Evolutionary conservation across 805 yeast species (phyloP).

Genomic region (Limtongia smithiae): DNA sequence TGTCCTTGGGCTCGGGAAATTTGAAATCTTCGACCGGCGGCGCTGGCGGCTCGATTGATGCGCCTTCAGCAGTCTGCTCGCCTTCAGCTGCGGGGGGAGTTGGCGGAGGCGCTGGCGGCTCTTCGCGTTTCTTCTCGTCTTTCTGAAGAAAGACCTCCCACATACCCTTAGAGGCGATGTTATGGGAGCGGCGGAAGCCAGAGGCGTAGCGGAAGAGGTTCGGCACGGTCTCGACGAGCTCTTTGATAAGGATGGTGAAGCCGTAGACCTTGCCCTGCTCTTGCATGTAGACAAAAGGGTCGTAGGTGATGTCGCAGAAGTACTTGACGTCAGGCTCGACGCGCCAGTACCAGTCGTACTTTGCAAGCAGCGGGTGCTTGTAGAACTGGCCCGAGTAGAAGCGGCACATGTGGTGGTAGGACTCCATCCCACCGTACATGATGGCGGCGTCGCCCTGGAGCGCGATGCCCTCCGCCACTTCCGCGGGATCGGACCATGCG

Average conservation of each 20-base stretch:
- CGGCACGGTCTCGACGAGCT: conserved; percentile 77
- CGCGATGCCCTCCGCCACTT: conserved; percentile 55
- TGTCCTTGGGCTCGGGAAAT: conserved; percentile 18
- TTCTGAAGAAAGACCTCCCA: conserved; percentile 63
- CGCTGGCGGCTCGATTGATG: too few species aligned
- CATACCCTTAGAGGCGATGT: conserved; percentile 53
- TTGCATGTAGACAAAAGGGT: conserved; percentile 82
- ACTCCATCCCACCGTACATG: conserved; percentile 74
- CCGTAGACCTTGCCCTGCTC: conserved; percentile 70
- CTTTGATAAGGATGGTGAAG: conserved; percentile 74
- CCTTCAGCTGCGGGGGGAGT: conserved; percentile 18
- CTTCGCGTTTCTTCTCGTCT: conserved; percentile 6
- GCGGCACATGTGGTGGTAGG: conserved; percentile 95
- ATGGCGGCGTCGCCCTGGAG: conserved; percentile 79
- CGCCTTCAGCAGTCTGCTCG: too few species aligned
- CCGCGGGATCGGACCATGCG: conserved; percentile 42
- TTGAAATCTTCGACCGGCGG: conserved; percentile 14
- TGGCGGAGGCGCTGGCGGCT: conserved; percentile 11
- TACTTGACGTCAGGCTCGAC: conserved; percentile 91
- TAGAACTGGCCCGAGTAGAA: conserved; percentile 81
- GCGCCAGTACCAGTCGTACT: conserved; percentile 91
- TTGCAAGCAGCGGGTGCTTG: conserved; percentile 67
- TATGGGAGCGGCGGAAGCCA: conserved; percentile 51
- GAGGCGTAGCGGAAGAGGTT: conserved; percentile 70
- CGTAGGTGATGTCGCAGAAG: conserved; percentile 87